These are phyloP conservation scores for Leishmania arabica DNA, from an alignment of 208 protist genomes.

Conservation along the genomic window DNA sequence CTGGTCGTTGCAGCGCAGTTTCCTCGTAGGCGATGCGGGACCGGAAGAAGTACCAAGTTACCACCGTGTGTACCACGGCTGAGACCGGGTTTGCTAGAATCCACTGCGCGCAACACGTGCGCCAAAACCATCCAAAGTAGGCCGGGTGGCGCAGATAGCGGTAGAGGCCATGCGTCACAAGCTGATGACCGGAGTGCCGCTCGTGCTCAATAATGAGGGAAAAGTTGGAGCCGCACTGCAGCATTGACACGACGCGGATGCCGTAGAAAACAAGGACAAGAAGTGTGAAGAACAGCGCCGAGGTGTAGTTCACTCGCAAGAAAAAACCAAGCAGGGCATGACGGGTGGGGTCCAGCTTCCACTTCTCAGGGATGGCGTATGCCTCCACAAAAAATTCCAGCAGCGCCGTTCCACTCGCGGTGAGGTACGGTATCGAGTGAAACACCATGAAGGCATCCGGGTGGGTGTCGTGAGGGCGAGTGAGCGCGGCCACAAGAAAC, in stretches of 20 bases:
- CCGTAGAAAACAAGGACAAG: conserved; percentile 61
- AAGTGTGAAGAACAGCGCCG: conserved; percentile 35
- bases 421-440: conserved; percentile 66
- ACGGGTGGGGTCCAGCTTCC: conserved; percentile 39
- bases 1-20: conserved; percentile 45
- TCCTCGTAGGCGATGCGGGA: conserved; percentile 94
- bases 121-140: conserved; percentile 98
- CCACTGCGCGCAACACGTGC: conserved; percentile 89
- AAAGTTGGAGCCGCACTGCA: conserved; percentile 86
- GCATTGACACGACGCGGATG: conserved; percentile 79
- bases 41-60: conserved; percentile 93
- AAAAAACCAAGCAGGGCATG: conserved; percentile 17
- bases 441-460: conserved; percentile 85
- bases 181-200: conserved; percentile 67
- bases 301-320: conserved; percentile 47
- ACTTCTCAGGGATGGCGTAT: conserved; percentile 52
- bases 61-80: conserved; percentile 62
- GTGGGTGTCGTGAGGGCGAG: conserved; percentile 69
- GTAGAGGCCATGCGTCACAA: conserved; percentile 94
- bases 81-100: conserved; percentile 94
- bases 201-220: conserved; percentile 79
- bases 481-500: conserved; percentile 57
- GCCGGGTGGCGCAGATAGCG: conserved; percentile 89
- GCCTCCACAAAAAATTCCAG: conserved; percentile 79
- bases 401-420: conserved; percentile 46